Evolutionary conservation across 2,329 filamentous ascomycete species (phyloP).

Genomic region (Alternaria sp.): DNA sequence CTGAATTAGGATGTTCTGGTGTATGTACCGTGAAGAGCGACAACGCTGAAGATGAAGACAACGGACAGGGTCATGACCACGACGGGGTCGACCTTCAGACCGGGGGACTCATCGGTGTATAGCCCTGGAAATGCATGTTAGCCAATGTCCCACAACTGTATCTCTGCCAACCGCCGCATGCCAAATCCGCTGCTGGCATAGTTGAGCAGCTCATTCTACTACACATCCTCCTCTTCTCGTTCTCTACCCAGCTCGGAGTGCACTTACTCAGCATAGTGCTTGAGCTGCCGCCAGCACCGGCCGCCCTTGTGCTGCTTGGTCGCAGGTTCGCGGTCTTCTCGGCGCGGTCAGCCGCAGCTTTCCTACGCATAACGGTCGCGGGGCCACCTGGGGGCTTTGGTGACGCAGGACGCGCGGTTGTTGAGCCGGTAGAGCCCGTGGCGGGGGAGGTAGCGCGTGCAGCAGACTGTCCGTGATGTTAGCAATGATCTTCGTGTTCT

Average conservation of each 20-base stretch:
- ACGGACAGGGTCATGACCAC: slow-evolving; percentile 95
- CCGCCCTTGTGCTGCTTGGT: slow-evolving; percentile 89
- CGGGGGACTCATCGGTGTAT: slow-evolving; percentile 98
- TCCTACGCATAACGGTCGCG: slow-evolving; percentile 92
- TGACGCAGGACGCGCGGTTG: slow-evolving; percentile 79
- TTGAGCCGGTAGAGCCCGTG: slow-evolving; percentile 65
- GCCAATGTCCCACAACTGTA: slow-evolving; percentile 5
- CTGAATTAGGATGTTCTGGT: neutral
- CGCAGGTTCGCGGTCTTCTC: slow-evolving; percentile 95
- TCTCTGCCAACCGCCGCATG: neutral
- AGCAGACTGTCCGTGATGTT: slow-evolving; percentile 9
- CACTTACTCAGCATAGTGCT: slow-evolving; percentile 96
- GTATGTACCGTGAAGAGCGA: slow-evolving; percentile 88
- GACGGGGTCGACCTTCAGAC: slow-evolving; percentile 96
- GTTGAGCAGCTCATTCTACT: neutral
- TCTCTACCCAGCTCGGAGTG: neutral
- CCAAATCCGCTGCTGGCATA: neutral
- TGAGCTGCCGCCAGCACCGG: slow-evolving; percentile 92
- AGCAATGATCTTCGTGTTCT: slow-evolving; percentile 3
- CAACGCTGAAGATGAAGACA: slow-evolving; percentile 98
- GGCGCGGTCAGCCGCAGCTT: slow-evolving; percentile 95
- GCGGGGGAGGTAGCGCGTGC: slow-evolving; percentile 49
- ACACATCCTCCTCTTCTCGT: neutral
- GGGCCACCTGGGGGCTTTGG: slow-evolving; percentile 91
- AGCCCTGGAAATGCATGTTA: slow-evolving; percentile 65